phyloP scores from a whole-genome alignment of 805 yeast species.

The Pichia cephalocereana region DNA sequence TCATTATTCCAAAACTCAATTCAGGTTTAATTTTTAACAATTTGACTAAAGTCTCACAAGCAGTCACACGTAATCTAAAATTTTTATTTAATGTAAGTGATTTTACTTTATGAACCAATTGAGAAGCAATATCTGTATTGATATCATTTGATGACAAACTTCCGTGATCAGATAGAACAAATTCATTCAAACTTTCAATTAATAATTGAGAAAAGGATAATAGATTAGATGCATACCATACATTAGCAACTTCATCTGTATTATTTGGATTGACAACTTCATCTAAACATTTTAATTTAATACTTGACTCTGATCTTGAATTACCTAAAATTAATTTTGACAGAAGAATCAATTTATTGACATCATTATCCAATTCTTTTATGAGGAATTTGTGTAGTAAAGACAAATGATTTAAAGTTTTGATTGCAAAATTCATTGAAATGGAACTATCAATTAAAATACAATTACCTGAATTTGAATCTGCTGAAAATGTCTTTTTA shows the following conservation, averaged over 20 bases:
- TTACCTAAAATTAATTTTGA: constrained; percentile 19
- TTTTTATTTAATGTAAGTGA: constrained; percentile 30
- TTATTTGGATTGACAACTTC: constrained; percentile 7
- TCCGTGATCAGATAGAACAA: constrained; percentile 23
- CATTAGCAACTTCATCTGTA: constrained; percentile 9
- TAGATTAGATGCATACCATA: constrained; percentile 21
- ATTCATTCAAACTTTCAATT: constrained; percentile 24
- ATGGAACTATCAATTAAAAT: constrained; percentile 7
- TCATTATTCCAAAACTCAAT: constrained; percentile 21
- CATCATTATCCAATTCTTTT: constrained; percentile 25
- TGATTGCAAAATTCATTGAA: constrained; percentile 14
- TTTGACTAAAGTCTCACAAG: constrained; percentile 28
- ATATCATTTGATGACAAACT: constrained; percentile 13
- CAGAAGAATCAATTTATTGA: constrained; percentile 25
- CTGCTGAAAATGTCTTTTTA: constrained; percentile 12
- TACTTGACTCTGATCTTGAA: neutral
- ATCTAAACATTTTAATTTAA: constrained; percentile 16
- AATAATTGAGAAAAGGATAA: constrained; percentile 22
- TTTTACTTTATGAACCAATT: constrained; percentile 28
- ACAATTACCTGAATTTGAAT: constrained; percentile 7
- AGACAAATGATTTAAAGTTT: constrained; percentile 21
- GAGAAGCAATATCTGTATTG: constrained; percentile 17
- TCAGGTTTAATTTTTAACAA: constrained; percentile 29
- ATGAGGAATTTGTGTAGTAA: constrained; percentile 21
- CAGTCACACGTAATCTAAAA: constrained; percentile 32